Base-by-base conservation (phyloP, 768 basidiomycete genomes). In the Jaapia argillacea region DNA sequence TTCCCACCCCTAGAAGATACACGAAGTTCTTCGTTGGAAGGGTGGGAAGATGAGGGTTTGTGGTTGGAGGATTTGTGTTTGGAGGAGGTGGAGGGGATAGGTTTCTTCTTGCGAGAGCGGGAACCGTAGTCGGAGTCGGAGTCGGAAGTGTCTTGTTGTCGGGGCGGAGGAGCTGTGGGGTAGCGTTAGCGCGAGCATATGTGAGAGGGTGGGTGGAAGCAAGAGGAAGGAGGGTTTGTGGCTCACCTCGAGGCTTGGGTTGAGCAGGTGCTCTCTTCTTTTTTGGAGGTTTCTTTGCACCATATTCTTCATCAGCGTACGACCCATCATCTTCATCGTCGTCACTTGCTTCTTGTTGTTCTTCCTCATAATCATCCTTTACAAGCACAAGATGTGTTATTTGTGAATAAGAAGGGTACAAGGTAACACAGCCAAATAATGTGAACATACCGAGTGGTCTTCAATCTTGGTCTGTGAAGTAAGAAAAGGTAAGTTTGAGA, bases 61-160 rank as follows among this genome's bases (percentile, higher is more conserved):
- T 87, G 88, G 52, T 86, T 76, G 44, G 84, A 80, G 24, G 83
- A 74, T 36, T 85, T 88, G 54, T 89, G 90, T 54, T 91, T 88
- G 2, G 86, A 89, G 13, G 67, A 69, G 13, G 78, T 70, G 26
- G 57, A 45, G 64, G 39, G 36, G 48, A 60, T 51, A 56, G 72
- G 47, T 55, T 73, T 78, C 67, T 82, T 87, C 73, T 88, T 90
- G 69, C 86, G 88, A 52, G 87, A 76, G 44, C 84, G 81, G 24
- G 83, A 74, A 36, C 85, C 88, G 54, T 89, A 91, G 54, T 91
- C 88, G 2, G 86, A 89, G 61, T 86, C 86, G 10, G 85, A 87
- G 62, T 87, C 85, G 36, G 85, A 85, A 35, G 10, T 6, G 66
- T 68, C 35, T 73, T 72, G 23, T n/a, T n/a, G n/a, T n/a, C n/a